Evolutionary conservation across 2,329 filamentous ascomycete genomes (phyloP).

Genomic region (Elsinoe batatas): DNA sequence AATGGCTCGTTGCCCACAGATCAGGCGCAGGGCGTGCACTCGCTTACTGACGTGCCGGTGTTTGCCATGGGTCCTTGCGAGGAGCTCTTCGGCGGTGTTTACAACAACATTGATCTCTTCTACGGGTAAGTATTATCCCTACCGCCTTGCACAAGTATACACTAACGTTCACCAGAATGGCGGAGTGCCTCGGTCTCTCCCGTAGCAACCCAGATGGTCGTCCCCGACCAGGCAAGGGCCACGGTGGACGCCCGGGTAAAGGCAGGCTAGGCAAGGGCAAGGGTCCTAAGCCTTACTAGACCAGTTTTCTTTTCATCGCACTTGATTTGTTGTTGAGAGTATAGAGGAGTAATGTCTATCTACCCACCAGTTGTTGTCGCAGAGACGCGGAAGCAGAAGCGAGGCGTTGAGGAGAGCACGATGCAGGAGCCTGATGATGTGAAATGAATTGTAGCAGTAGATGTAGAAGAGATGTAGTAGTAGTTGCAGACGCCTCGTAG

Average conservation of each 20-base stretch:
- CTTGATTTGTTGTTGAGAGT: not conserved
- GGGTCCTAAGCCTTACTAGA: not conserved
- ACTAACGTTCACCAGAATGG: not conserved
- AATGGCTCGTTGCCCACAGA: slow-evolving; percentile 63
- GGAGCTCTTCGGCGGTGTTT: slow-evolving; percentile 61
- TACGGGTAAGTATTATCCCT: slow-evolving; percentile 31
- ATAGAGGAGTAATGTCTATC: slow-evolving; percentile 2
- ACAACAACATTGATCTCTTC: slow-evolving; percentile 62
- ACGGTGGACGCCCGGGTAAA: not conserved
- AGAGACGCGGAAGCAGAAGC: not conserved
- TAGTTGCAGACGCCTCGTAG: not conserved
- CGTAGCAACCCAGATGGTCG: not conserved
- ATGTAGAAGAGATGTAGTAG: not conserved
- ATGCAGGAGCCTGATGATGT: not conserved
- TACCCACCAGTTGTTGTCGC: not conserved
- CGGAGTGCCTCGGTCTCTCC: slow-evolving; percentile 8
- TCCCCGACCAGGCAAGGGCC: not conserved
- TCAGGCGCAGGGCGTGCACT: slow-evolving; percentile 62
- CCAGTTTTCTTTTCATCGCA: not conserved
- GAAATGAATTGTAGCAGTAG: not conserved
- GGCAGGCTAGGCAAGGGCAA: not conserved
- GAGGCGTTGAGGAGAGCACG: not conserved
- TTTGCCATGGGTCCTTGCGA: slow-evolving; percentile 73
- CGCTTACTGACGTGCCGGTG: slow-evolving; percentile 66
- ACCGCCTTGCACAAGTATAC: not conserved